Evolutionary conservation across 2,329 filamentous ascomycete genomes (phyloP).

Genomic region (Fusarium incarnatum): DNA sequence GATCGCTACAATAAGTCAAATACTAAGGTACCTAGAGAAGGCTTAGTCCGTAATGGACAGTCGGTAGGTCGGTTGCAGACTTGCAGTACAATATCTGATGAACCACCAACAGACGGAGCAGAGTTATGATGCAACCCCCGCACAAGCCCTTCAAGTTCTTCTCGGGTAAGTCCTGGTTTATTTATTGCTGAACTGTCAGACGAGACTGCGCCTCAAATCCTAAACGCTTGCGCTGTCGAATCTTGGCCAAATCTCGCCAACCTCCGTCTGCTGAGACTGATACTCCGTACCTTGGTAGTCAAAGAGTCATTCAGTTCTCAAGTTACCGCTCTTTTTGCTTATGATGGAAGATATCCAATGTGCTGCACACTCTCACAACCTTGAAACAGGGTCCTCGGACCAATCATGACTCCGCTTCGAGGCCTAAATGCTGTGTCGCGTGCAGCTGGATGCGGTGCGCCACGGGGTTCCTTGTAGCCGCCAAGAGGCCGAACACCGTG

Average conservation of each 20-base stretch:
- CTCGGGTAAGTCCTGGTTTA: not conserved
- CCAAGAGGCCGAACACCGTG: conserved; percentile 14
- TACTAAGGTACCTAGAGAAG: not conserved
- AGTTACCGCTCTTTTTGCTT: conserved; percentile 1
- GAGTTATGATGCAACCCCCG: conserved; percentile 6
- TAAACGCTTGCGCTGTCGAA: not conserved
- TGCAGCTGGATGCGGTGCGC: conserved; percentile 31
- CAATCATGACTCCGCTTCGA: conserved; percentile 21
- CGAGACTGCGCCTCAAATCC: not conserved
- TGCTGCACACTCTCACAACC: conserved; percentile 15
- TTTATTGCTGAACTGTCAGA: not conserved
- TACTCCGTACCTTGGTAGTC: not conserved
- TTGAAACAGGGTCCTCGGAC: conserved; percentile 1
- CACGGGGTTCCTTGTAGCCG: conserved; percentile 26
- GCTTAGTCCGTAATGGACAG: not conserved
- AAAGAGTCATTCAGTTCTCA: not conserved
- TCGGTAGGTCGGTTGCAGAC: not conserved
- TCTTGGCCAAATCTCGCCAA: not conserved
- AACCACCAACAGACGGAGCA: not conserved
- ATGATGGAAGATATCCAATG: conserved; percentile 1
- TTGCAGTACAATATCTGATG: not conserved
- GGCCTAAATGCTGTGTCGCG: conserved; percentile 31
- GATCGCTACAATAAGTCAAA: conserved; percentile 12
- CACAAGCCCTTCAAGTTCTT: conserved; percentile 3
- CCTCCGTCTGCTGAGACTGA: not conserved